Evolutionary conservation across 108 stramenopile species (phyloP), one percentile per base, ranked within the genome.

Genomic region (Pseudonitzschia pungens): DNA sequence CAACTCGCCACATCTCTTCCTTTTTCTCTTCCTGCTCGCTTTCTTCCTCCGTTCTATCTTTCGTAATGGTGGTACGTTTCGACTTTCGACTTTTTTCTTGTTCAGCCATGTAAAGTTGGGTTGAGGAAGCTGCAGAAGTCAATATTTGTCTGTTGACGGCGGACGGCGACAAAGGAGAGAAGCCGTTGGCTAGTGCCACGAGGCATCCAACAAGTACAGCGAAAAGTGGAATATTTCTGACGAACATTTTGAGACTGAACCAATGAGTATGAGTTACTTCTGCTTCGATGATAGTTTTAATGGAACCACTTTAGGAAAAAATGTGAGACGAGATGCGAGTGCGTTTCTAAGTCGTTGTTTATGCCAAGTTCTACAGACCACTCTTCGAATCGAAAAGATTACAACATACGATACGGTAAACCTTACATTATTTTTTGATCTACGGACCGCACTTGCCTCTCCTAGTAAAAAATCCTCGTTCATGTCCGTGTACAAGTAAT

Each of bases 1-100:
- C 79, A 4, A 98, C 95, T 27, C 96, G 86, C 93, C 95, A 97
- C 81, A 77, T 69, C 73, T 91, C 87, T 33, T 79, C 78, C 43
- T 78, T 76, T 0, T 73, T 81, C 29, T 93, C 81, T 22, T 91
- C 82, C 72, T 94, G 89, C 71, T 96, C 91, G 43, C 71, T 74
- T 69, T 92, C 65, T n/a, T 85, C 81, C 58, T 95, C 89, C 16
- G 89, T 88, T 65, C 83, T 80, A 65, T 94, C 94, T 54, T 83
- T 91, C 31, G 85, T 80, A 40, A 84, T 87, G 50, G 90, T 89
- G 28, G 78, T 48, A 9, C 91, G 69, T 73, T 93, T 92, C 41
- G 88, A 90, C 21, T 76, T 65, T 53, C 70, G 50, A 15, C 50
- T 59, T 15, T 63, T 44, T 69, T 85, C 81, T 33, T 42, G 36